Conservation (phyloP, 805 yeast genomes). For the Metschnikowia sp. region DNA sequence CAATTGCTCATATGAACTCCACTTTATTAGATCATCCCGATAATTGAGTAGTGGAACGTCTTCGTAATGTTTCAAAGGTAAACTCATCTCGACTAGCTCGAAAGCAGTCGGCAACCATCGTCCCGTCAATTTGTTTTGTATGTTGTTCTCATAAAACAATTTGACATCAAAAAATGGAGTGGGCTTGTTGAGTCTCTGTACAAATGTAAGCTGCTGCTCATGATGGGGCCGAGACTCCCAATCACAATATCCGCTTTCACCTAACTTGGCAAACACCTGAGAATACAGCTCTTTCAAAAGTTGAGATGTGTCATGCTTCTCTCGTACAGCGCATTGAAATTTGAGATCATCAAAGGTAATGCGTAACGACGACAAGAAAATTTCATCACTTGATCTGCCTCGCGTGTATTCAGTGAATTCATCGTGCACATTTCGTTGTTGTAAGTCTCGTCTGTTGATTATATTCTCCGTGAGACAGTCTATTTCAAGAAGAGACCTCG, state of each 20-base stretch:
- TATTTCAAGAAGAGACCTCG: constrained; percentile 64
- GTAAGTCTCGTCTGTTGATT: constrained; percentile 47
- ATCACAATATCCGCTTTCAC: constrained; percentile 11
- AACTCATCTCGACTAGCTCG: constrained; percentile 26
- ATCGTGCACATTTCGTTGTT: constrained; percentile 48
- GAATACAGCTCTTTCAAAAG: constrained; percentile 17
- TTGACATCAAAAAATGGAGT: constrained; percentile 6
- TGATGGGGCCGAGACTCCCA: constrained; percentile 15
- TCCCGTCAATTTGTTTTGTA: constrained; percentile 3
- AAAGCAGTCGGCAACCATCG: constrained; percentile 26
- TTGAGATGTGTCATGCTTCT: constrained; percentile 18
- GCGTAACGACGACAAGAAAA: constrained; percentile 45
- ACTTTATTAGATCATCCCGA: constrained; percentile 21
- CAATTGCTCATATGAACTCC: constrained; percentile 20
- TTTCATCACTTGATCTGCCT: constrained; percentile 16
- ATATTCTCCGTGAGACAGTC: constrained; percentile 66
- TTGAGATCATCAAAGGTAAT: constrained; percentile 58
- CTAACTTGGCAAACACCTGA: constrained; percentile 15
- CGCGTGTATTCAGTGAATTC: constrained; percentile 39
- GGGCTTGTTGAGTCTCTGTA: constrained; percentile 21
- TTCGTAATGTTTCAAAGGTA: constrained; percentile 11
- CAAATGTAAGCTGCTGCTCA: constrained; percentile 29
- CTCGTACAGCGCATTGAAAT: constrained; percentile 45
- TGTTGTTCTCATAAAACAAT: constrained; percentile 5
- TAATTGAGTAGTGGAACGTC: constrained; percentile 16